Evolutionary conservation across 2,329 filamentous ascomycete genomes (phyloP).

Genomic region (Colletotrichum destructivum): DNA sequence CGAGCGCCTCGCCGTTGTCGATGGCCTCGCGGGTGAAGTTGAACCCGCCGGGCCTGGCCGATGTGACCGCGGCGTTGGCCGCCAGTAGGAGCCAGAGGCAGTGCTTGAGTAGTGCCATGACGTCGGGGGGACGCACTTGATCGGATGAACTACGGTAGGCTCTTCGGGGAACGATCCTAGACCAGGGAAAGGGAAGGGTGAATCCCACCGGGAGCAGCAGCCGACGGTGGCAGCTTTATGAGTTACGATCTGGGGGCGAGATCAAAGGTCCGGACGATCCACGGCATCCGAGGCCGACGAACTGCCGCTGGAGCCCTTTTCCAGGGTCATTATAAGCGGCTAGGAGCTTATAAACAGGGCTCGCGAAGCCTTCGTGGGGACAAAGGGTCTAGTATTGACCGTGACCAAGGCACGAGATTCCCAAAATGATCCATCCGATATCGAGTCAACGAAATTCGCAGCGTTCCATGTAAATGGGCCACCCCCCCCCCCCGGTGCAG

Average conservation of each 20-base stretch:
- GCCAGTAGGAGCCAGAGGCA: conserved; percentile 27
- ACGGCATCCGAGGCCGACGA: conserved; percentile 5
- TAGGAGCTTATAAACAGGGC: background rate
- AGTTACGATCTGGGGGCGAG: background rate
- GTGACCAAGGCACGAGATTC: background rate
- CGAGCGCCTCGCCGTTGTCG: conserved; percentile 24
- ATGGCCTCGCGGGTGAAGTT: conserved; percentile 27
- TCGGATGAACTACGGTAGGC: conserved; percentile 21
- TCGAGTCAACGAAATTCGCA: conserved; percentile 10
- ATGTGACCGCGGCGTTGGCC: conserved; percentile 3
- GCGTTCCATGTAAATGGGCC: conserved; percentile 23
- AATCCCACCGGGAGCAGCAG: background rate
- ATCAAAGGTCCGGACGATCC: too few relatives aligned
- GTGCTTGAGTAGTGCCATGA: conserved; percentile 22
- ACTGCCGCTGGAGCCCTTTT: background rate
- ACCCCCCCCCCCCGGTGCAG: too few relatives aligned
- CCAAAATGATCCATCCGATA: conserved; percentile 4
- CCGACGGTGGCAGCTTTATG: conserved; percentile 17
- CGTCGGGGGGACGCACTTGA: background rate
- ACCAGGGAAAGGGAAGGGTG: background rate
- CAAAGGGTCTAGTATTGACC: background rate
- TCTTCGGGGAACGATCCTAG: background rate
- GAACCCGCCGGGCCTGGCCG: conserved; percentile 1
- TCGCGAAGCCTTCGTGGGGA: background rate
- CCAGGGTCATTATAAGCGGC: background rate